These are phyloP conservation scores for Phlyctochytrium planicorne DNA, from an alignment of 192 early-diverging fungal genomes.

Conservation along the genomic window DNA sequence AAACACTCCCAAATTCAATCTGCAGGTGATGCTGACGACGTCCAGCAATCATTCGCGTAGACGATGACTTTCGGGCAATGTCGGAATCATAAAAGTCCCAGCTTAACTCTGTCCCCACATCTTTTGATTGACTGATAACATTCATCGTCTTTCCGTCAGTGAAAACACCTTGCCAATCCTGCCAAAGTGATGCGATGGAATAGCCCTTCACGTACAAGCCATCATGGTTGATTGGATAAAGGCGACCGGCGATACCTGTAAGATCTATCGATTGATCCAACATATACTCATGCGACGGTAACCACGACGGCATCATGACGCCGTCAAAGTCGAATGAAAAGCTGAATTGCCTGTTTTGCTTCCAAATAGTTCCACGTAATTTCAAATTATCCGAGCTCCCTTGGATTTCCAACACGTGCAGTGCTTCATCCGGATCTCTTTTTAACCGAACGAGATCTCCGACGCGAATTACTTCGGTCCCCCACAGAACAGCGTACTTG, in stretches of 20 bases:
- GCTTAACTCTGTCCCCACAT: too few species aligned
- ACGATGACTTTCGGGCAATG: too few species aligned
- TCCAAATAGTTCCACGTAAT: conserved; percentile 11
- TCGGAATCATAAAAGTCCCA: too few species aligned
- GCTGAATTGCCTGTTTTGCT: conserved; percentile 15
- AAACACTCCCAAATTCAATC: too few species aligned
- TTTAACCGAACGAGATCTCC: conserved; percentile 30
- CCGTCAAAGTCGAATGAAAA: conserved; percentile 2
- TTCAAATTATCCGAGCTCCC: not conserved
- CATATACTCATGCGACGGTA: conserved; percentile 9
- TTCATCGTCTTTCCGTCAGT: too few species aligned
- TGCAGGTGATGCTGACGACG: too few species aligned
- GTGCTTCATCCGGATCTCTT: not conserved
- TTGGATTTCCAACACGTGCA: not conserved
- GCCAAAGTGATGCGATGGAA: conserved; percentile 12
- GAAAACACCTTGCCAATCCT: conserved; percentile 26
- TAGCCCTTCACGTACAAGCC: conserved; percentile 4
- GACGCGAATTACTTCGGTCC: conserved; percentile 24
- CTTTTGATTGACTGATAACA: too few species aligned
- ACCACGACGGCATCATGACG: conserved; percentile 9
- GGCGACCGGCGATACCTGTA: conserved; percentile 20
- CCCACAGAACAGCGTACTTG: conserved; percentile 16
- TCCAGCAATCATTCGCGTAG: too few species aligned
- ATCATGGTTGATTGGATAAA: conserved; percentile 22
- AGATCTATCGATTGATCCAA: conserved; percentile 1